A percentile compares a stretch with the other conserved stretches of the same genome.
phyloP scores from a whole-genome alignment of 179 eudicot species.

The Sideroxylon spinosum region DNA sequence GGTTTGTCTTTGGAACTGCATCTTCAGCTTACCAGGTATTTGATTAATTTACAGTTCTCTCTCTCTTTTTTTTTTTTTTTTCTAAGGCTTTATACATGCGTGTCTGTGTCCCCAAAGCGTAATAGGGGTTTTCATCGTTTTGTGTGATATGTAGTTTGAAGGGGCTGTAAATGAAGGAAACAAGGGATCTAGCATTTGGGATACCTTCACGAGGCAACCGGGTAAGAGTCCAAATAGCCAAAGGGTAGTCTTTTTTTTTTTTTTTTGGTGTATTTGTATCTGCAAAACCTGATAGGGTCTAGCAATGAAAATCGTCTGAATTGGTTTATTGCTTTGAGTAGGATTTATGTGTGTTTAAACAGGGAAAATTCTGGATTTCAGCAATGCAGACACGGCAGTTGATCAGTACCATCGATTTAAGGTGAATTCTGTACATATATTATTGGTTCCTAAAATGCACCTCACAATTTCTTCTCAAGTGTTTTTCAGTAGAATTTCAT shows the following conservation, averaged over 20 bases:
- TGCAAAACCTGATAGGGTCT: no score
- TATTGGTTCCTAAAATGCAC: not conserved
- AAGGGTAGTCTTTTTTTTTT: no score
- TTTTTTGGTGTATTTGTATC: no score
- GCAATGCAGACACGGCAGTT: slow-evolving; percentile 82
- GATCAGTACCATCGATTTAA: slow-evolving; percentile 94
- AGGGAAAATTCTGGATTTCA: slow-evolving; percentile 78
- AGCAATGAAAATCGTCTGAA: no score
- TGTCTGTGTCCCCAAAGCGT: not conserved
- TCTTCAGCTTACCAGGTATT: slow-evolving; percentile 83
- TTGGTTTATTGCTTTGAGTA: no score
- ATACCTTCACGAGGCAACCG: slow-evolving; percentile 59
- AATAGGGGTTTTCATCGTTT: no score
- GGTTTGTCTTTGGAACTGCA: slow-evolving; percentile 77
- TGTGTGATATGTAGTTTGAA: slow-evolving; percentile 56
- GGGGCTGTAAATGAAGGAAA: slow-evolving; percentile 95
- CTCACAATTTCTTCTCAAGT: no score
- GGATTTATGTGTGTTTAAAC: not conserved
- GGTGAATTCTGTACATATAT: slow-evolving; percentile 24
- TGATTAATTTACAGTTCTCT: not conserved
- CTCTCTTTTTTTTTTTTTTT: not conserved
- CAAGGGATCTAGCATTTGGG: slow-evolving; percentile 88
- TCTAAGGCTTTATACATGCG: not conserved
- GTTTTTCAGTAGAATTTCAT: no score
- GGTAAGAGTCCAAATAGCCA: slow-evolving; percentile 28